These are phyloP conservation scores for Rhizomucor miehei DNA, from an alignment of 371 early-diverging fungal genomes.

Conservation along the genomic window DNA sequence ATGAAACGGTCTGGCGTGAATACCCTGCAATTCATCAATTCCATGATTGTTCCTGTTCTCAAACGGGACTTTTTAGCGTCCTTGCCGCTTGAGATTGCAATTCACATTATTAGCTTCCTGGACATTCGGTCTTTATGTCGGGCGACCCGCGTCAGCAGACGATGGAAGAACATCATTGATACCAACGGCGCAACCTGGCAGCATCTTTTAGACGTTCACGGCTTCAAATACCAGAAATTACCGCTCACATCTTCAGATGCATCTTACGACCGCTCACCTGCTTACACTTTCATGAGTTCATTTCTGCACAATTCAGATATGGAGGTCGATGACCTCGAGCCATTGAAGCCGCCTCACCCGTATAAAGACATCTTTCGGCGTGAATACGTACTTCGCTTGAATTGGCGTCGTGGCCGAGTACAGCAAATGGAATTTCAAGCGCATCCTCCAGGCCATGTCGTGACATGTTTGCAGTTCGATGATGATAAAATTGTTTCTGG, in stretches of 20 bases:
- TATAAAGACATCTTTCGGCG: conserved; percentile 81
- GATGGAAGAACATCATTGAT: conserved; percentile 80
- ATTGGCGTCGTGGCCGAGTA: conserved; percentile 79
- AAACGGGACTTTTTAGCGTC: conserved; percentile 83
- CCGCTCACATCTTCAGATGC: background rate
- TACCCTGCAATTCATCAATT: conserved; percentile 82
- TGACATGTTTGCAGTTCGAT: conserved; percentile 95
- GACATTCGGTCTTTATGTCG: conserved; percentile 79
- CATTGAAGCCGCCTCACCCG: conserved; percentile 29
- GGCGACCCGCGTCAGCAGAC: conserved; percentile 73
- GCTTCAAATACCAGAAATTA: conserved; percentile 25
- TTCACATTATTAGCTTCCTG: conserved; percentile 75
- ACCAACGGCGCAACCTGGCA: conserved; percentile 66
- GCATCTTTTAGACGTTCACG: conserved; percentile 47
- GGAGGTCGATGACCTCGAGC: conserved; percentile 7
- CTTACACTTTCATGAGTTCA: background rate
- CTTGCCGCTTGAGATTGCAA: conserved; percentile 75
- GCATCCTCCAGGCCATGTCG: conserved; percentile 60
- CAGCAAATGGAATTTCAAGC: conserved; percentile 77
- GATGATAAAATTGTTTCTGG: conserved; percentile 90
- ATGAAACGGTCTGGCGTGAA: conserved; percentile 36
- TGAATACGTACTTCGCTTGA: conserved; percentile 74
- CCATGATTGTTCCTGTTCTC: conserved; percentile 75
- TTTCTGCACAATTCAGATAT: background rate
- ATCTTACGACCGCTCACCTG: background rate